A percentile compares a stretch with the other conserved stretches of the same genome.
These are phyloP conservation scores for Neodidymelliopsis sp. DNA, from an alignment of 2,329 filamentous ascomycete genomes.

Conservation along the genomic window DNA sequence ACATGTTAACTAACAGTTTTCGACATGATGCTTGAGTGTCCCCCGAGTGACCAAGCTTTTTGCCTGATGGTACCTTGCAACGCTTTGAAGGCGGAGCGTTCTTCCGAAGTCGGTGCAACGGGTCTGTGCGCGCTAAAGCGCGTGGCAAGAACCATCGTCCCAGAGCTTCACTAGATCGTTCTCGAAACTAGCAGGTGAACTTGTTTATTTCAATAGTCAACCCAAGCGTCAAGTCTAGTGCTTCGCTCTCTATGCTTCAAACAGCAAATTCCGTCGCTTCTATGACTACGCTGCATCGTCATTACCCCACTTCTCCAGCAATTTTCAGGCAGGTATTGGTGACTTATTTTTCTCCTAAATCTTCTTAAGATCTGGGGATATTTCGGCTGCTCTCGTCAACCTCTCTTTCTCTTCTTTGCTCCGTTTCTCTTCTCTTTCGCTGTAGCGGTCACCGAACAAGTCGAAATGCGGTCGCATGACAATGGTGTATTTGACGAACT, in stretches of 20 bases:
- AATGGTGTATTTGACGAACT: conserved; percentile 73
- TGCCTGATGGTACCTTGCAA: conserved; percentile 4
- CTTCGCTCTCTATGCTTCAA: neutral
- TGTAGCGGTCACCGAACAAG: conserved; percentile 68
- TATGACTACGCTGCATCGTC: too few species aligned
- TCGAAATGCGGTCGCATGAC: conserved; percentile 68
- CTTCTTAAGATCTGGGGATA: conserved; percentile 1
- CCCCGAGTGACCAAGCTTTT: neutral
- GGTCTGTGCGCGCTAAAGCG: conserved; percentile 15
- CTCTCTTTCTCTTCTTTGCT: conserved; percentile 29
- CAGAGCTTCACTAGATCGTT: conserved; percentile 2
- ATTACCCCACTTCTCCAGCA: too few species aligned
- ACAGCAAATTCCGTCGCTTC: too few species aligned
- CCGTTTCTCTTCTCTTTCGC: conserved; percentile 61
- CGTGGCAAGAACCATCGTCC: conserved; percentile 3
- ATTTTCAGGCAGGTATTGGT: too few species aligned
- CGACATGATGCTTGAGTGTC: conserved; percentile 6
- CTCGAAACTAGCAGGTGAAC: neutral
- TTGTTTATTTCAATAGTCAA: neutral
- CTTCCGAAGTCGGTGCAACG: conserved; percentile 4
- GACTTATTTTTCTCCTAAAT: too few species aligned
- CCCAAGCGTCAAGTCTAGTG: neutral
- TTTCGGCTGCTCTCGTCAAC: neutral
- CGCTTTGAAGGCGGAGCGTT: neutral
- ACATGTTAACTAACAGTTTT: conserved; percentile 6